Conservation (phyloP, 345 rosid genomes). For the Salix viminalis region DNA sequence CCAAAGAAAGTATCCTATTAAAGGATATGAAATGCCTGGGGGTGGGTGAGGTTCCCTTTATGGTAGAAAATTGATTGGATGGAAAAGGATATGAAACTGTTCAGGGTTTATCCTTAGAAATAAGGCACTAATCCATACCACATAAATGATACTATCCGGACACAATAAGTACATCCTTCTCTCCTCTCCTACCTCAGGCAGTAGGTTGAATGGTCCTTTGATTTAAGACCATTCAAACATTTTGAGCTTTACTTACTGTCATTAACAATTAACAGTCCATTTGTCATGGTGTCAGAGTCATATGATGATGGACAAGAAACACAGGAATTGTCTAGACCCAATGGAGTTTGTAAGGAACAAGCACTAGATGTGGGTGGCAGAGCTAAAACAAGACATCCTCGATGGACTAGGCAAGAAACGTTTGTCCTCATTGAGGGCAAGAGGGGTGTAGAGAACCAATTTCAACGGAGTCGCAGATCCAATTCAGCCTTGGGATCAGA, state of each 20-base stretch:
- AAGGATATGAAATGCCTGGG: neutral
- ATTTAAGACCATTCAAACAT: neutral
- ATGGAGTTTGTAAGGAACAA: conserved; percentile 4
- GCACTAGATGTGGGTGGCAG: conserved; percentile 7
- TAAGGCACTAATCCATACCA: neutral
- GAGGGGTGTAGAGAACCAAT: conserved; percentile 18
- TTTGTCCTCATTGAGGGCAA: conserved; percentile 28
- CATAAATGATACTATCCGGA: neutral
- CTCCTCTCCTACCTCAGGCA: neutral
- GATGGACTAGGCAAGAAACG: conserved; percentile 29
- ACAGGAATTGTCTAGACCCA: neutral
- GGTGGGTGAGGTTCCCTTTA: neutral
- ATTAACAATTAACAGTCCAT: neutral
- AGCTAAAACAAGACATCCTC: conserved; percentile 16
- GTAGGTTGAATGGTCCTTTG: neutral
- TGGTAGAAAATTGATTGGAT: neutral
- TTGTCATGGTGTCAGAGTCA: conserved; percentile 7
- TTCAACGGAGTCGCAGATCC: conserved; percentile 1
- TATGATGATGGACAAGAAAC: conserved; percentile 1
- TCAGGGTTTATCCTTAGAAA: neutral
- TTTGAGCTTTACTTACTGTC: neutral
- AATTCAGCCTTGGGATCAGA: neutral
- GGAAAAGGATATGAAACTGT: neutral
- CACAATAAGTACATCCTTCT: too few relatives aligned
- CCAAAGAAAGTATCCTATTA: neutral